These are phyloP conservation scores for Geosmithia morbida DNA, from an alignment of 2,329 filamentous ascomycete genomes.

Conservation along the genomic window DNA sequence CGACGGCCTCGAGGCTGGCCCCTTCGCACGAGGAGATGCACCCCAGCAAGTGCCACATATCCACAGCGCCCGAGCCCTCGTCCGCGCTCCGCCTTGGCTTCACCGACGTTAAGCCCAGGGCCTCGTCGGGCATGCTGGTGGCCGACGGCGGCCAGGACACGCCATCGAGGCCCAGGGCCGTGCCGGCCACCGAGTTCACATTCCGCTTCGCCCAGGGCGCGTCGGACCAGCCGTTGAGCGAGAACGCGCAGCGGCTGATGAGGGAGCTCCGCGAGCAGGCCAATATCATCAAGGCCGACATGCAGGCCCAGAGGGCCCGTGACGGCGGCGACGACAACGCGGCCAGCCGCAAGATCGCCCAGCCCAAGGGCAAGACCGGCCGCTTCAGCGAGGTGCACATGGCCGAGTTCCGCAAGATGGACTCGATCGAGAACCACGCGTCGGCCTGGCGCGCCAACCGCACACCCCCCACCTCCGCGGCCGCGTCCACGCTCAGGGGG, in stretches of 20 bases:
- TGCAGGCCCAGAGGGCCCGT: slow-evolving; percentile 46
- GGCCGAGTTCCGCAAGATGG: slow-evolving; percentile 92
- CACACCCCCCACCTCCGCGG: slow-evolving; percentile 16
- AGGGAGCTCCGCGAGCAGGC: slow-evolving; percentile 59
- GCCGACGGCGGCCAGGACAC: slow-evolving; percentile 35
- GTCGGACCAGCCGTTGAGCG: slow-evolving; percentile 40
- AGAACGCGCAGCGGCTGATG: slow-evolving; percentile 46
- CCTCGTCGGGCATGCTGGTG: slow-evolving; percentile 21
- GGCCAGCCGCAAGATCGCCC: slow-evolving; percentile 56
- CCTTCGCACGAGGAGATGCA: slow-evolving; percentile 78
- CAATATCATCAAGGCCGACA: slow-evolving; percentile 52
- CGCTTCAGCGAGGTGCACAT: slow-evolving; percentile 79
- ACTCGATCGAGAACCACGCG: slow-evolving; percentile 78
- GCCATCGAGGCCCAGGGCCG: slow-evolving; percentile 39
- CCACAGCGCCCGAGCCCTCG: slow-evolving; percentile 57
- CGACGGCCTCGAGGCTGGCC: slow-evolving; percentile 51
- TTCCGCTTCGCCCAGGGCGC: slow-evolving; percentile 49
- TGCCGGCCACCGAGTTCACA: slow-evolving; percentile 46
- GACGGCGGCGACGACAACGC: slow-evolving; percentile 26
- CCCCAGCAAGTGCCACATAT: slow-evolving; percentile 67
- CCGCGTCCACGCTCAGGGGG: slow-evolving; percentile 9
- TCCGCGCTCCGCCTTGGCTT: slow-evolving; percentile 76
- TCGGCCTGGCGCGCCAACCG: slow-evolving; percentile 58
- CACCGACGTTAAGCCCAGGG: slow-evolving; percentile 48
- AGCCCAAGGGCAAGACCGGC: slow-evolving; percentile 60